Base-by-base conservation (phyloP, 108 stramenopile species). In the Epipyxis sp. region DNA sequence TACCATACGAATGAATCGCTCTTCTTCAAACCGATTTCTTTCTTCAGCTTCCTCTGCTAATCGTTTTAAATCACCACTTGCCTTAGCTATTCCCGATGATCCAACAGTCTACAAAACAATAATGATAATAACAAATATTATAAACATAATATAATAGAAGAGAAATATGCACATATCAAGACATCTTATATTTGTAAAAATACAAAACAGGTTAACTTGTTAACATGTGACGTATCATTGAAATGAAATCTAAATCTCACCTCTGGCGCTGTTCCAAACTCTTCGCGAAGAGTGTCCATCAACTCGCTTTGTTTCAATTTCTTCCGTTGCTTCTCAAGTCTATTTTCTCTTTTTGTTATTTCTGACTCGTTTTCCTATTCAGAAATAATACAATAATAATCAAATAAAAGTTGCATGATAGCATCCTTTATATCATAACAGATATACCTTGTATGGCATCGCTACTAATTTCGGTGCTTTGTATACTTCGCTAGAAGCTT, bases 321-420 rank as follows among this genome's bases (percentile, higher is more conserved):
- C 59, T 82, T 41, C 59, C 35, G 58, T 59, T 59, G 34, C 30
- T 30, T 76, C 76, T 89, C 86, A n/a, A 94, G 86, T 87, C 93
- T 89, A 71, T 83, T 83, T 10, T 88, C 93, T 13, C 88, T 92
- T 79, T 91, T 91, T 76, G 91, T 57, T 57, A 16, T 16, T 25
- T 57, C 20, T 25, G 20, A 25, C 25, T 57, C 54, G 54, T 16
- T n/a, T n/a, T n/a, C n/a, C n/a, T n/a, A n/a, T n/a, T n/a, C n/a
- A n/a, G n/a, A n/a, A n/a, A n/a, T n/a, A n/a, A n/a, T n/a, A n/a
- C n/a, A n/a, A n/a, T n/a, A n/a, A n/a, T n/a, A n/a, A n/a, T n/a
- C n/a, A n/a, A n/a, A n/a, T n/a, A n/a, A n/a, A n/a, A n/a, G n/a
- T n/a, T n/a, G n/a, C n/a, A n/a, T n/a, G n/a, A n/a, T n/a, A n/a